A percentile compares a stretch with the other conserved stretches of the same genome.
Evolutionary conservation across 73 alveolate genomes (phyloP).

Genomic region (Paramecium caudatum): DNA sequence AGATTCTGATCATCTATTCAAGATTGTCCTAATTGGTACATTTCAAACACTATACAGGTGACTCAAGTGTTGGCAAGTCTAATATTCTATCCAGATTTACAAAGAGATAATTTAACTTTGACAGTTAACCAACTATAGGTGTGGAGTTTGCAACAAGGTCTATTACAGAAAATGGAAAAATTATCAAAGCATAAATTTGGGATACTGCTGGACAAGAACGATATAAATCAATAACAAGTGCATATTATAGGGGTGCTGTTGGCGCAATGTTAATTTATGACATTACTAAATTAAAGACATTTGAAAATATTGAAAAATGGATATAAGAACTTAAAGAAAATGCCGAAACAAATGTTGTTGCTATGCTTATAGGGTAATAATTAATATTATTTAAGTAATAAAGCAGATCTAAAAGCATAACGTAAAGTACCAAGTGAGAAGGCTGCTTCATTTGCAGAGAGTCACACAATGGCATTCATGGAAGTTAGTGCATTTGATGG

Average conservation of each 20-base stretch:
- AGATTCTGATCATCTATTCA: slow-evolving; percentile 62
- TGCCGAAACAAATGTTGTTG: slow-evolving; percentile 80
- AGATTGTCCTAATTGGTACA: slow-evolving; percentile 68
- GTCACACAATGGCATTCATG: slow-evolving; percentile 81
- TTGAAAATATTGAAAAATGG: slow-evolving; percentile 87
- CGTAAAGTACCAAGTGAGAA: slow-evolving; percentile 77
- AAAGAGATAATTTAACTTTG: slow-evolving; percentile 81
- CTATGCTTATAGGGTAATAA: slow-evolving; percentile 71
- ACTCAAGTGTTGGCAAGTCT: slow-evolving; percentile 93
- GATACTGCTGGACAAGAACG: slow-evolving; percentile 92
- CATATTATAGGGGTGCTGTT: slow-evolving; percentile 89
- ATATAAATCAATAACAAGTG: slow-evolving; percentile 87
- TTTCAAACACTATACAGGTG: slow-evolving; percentile 76
- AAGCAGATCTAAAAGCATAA: slow-evolving; percentile 79
- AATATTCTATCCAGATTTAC: slow-evolving; percentile 87
- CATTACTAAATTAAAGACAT: slow-evolving; percentile 79
- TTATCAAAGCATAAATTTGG: slow-evolving; percentile 91
- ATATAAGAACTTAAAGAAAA: slow-evolving; percentile 82
- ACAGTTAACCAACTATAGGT: slow-evolving; percentile 91
- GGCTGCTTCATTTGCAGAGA: slow-evolving; percentile 80
- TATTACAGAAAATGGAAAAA: slow-evolving; percentile 81
- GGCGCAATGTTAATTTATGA: slow-evolving; percentile 88
- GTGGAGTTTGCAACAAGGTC: slow-evolving; percentile 94
- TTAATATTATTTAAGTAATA: slow-evolving; percentile 73
- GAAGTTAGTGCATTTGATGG: slow-evolving; percentile 84